These are phyloP conservation scores for Penicillium ochrochloron DNA, from an alignment of 495 filamentous ascomycete species.

Conservation along the genomic window DNA sequence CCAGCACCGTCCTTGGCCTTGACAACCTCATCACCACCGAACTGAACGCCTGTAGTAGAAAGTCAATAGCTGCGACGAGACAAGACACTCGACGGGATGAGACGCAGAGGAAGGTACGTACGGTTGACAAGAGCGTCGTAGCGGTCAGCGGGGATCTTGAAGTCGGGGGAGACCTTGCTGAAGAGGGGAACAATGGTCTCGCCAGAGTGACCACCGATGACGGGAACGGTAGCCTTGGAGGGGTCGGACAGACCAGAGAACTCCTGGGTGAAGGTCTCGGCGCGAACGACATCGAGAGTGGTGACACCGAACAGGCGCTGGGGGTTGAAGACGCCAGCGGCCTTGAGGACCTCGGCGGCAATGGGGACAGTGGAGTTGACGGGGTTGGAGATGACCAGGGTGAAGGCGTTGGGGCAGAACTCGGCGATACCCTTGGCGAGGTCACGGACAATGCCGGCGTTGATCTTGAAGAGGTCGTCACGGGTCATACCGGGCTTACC, in stretches of 20 bases:
- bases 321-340: constrained; percentile 87
- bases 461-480: constrained; percentile 99
- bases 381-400: constrained; percentile 97
- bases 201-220: constrained; percentile 95
- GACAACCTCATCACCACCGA: constrained; percentile 98
- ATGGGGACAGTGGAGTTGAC: constrained; percentile 99
- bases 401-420: constrained; percentile 84
- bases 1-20: constrained; percentile 96
- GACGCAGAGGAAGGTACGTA: constrained; percentile 39
- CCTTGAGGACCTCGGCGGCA: constrained; percentile 93
- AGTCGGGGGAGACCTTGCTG: constrained; percentile 80
- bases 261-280: constrained; percentile 92
- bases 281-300: constrained; percentile 95
- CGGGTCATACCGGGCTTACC: constrained; percentile 99
- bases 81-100: not conserved
- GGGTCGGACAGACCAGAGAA: constrained; percentile 82
- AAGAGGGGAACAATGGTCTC: constrained; percentile 98
- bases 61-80: constrained; percentile 15
- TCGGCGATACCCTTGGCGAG: constrained; percentile 85
- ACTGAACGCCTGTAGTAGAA: constrained; percentile 73
- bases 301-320: constrained; percentile 97
- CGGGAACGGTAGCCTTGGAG: constrained; percentile 79
- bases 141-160: constrained; percentile 84
- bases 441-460: constrained; percentile 90
- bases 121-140: constrained; percentile 86